Base-by-base conservation (phyloP, 2,329 filamentous ascomycete species). In the Penicillium sp. region DNA sequence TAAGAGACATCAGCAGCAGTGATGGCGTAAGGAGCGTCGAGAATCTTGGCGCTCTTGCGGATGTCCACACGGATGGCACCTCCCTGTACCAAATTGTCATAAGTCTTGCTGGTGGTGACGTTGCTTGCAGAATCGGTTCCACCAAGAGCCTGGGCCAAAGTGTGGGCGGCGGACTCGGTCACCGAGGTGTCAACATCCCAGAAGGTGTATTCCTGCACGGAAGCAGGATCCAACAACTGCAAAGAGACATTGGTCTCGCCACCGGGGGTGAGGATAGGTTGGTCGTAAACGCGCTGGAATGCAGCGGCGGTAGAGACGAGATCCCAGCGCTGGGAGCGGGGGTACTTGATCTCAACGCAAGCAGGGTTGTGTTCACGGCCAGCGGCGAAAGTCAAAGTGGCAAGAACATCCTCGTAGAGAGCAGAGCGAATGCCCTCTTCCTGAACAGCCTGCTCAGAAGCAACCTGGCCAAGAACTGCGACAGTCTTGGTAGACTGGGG, bases 401-500 rank as follows among this genome's bases (percentile, higher is more conserved):
- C 88, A 46, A 97, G 77, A 4, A 97, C 89, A 69, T 99, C 93
- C n/a, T 86, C 84, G 70, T 92, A 96, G 3, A 99, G 81, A 14
- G 81, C 81, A n/a, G 93, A 97, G 68, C 88, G 88, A 43, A 88
- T 75, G 13, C 86, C 86, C 46, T 80, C 72, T 66, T 97, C 92
- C 34, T 82, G 76, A 6, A 93, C 87, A 50, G 84, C 83, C 51
- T 81, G 75, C 55, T 88, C 80, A 58, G 88, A 84, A 54, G 79
- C 73, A 58, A 99, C 92, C 70, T 99, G 93, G 46, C 93, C 93
- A 5, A 99, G 81, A 16, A 97, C 89, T 31, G 86, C 86, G 57
- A 99, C 79, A 54, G 80, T 87, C 72, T 82, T 83, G 39, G 85
- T 81, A 30, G 87, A 87, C 59, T 82, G 77, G 29, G 93, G 90